Evolutionary conservation across 2,329 filamentous ascomycete genomes (phyloP).

Genomic region (Ascocoryne sarcoides): DNA sequence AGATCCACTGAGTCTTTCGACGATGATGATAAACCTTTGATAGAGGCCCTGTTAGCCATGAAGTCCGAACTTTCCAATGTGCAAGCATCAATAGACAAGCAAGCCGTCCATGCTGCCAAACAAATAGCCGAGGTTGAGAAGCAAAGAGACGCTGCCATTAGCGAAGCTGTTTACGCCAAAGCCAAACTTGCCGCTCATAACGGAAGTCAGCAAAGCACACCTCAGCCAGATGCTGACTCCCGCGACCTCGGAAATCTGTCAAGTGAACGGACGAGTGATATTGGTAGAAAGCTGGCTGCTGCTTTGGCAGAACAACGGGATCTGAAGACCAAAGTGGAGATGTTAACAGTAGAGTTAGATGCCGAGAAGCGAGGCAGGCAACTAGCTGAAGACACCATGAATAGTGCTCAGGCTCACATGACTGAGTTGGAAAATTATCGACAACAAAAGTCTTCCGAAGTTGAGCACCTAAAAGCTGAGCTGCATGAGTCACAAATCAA

Average conservation of each 20-base stretch:
- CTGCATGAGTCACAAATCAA: constrained; percentile 71
- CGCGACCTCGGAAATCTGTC: constrained; percentile 49
- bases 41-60: constrained; percentile 91
- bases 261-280: constrained; percentile 61
- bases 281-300: constrained; percentile 74
- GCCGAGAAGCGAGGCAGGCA: constrained; percentile 74
- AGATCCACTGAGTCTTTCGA: constrained; percentile 70
- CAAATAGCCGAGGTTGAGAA: constrained; percentile 90
- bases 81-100: constrained; percentile 80
- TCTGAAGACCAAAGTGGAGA: constrained; percentile 67
- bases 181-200: constrained; percentile 81
- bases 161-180: constrained; percentile 90
- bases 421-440: constrained; percentile 75
- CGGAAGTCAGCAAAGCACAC: constrained; percentile 52
- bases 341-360: constrained; percentile 60
- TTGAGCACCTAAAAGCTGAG: constrained; percentile 78
- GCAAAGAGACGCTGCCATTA: constrained; percentile 88
- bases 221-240: constrained; percentile 48
- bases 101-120: constrained; percentile 75
- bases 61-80: constrained; percentile 81
- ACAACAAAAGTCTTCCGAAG: constrained; percentile 73
- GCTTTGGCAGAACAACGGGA: constrained; percentile 73
- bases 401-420: constrained; percentile 74
- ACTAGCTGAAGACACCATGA: constrained; percentile 79
- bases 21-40: constrained; percentile 83